Percentiles rank a stretch among this genome's conserved stretches.
Conservation (phyloP, 345 rosid genomes). For the Brassica incana region DNA sequence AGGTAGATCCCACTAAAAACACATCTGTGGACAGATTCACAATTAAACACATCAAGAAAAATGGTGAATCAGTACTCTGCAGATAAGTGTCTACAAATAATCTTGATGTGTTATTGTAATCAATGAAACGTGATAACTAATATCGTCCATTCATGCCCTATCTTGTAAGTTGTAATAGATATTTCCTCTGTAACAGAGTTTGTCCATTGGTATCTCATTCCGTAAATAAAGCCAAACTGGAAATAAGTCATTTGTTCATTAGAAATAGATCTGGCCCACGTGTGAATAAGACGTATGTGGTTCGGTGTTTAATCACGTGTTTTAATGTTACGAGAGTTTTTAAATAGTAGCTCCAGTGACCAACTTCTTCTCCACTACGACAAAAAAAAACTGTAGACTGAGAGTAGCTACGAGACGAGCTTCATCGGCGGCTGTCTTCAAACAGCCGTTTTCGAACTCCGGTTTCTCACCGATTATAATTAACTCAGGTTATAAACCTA, state of each 20-base stretch:
- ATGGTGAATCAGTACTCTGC: background rate
- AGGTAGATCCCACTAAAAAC: background rate
- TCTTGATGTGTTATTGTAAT: background rate
- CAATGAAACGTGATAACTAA: background rate
- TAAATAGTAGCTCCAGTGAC: conserved; percentile 5
- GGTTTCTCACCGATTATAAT: background rate
- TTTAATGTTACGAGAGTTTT: background rate
- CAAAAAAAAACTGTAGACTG: conserved; percentile 6
- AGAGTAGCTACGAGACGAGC: conserved; percentile 5
- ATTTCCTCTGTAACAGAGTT: background rate
- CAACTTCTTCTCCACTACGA: conserved; percentile 22
- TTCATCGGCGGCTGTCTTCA: conserved; percentile 19
- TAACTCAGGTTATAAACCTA: background rate
- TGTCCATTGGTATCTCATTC: background rate
- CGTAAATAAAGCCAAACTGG: background rate
- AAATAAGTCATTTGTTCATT: background rate
- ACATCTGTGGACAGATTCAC: background rate
- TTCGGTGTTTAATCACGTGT: background rate
- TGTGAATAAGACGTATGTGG: background rate
- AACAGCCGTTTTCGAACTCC: conserved; percentile 1
- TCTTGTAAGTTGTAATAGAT: background rate
- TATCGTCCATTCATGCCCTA: background rate
- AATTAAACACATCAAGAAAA: background rate
- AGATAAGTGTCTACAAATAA: background rate
- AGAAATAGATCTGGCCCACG: background rate